phyloP scores from a whole-genome alignment of 345 rosid genomes.

The Syzygium aromaticum region DNA sequence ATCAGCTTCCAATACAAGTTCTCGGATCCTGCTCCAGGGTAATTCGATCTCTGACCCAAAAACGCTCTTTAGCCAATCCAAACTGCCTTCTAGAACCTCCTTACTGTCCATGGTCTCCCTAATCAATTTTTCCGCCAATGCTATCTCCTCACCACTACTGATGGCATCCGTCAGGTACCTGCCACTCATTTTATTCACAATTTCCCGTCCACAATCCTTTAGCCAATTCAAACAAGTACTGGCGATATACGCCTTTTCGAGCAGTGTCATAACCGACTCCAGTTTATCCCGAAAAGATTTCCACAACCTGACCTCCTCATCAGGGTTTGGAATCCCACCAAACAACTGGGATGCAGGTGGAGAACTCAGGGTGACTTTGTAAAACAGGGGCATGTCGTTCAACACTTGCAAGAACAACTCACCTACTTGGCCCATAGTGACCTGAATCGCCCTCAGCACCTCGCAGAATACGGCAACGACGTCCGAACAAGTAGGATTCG shows the following conservation, averaged over 20 bases:
- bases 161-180: constrained; percentile 59
- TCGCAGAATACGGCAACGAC: constrained; percentile 65
- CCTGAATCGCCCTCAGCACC: constrained; percentile 65
- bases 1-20: constrained; percentile 82
- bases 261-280: constrained; percentile 46
- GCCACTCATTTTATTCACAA: constrained; percentile 56
- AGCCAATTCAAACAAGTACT: constrained; percentile 72
- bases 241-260: constrained; percentile 49
- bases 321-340: constrained; percentile 93
- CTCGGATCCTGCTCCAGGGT: constrained; percentile 93
- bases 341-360: constrained; percentile 95
- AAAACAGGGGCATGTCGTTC: constrained; percentile 88
- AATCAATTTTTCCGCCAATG: constrained; percentile 66
- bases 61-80: constrained; percentile 90
- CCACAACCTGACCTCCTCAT: constrained; percentile 90
- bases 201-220: constrained; percentile 57
- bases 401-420: constrained; percentile 81
- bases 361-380: constrained; percentile 68
- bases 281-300: constrained; percentile 69
- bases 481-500: constrained; percentile 18
- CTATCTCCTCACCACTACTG: constrained; percentile 64
- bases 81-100: constrained; percentile 77
- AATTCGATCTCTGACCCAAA: constrained; percentile 94
- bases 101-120: constrained; percentile 79
- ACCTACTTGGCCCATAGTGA: constrained; percentile 83